Conservation (phyloP, 1,284 basidiomycete genomes). For the Pisolithus thermaeus region DNA sequence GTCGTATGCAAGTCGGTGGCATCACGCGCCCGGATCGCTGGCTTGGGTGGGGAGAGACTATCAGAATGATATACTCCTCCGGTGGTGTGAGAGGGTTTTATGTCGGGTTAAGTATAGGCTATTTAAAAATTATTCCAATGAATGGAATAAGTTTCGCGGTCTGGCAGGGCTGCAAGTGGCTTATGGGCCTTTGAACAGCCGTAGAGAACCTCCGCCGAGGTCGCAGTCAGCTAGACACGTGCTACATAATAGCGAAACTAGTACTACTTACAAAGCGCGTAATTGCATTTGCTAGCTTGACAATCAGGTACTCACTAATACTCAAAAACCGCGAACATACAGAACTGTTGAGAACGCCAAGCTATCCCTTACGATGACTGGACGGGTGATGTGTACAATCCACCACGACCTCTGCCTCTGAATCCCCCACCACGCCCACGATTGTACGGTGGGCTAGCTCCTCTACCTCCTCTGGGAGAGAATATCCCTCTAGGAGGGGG, state of each 20-base stretch:
- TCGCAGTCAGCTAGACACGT: no score
- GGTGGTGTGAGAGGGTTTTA: constrained; percentile 88
- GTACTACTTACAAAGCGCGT: no score
- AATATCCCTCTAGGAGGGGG: constrained; percentile 12
- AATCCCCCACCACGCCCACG: constrained; percentile 39
- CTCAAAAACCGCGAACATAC: not conserved
- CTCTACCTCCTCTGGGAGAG: constrained; percentile 29
- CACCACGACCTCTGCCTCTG: constrained; percentile 42
- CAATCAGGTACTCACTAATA: no score
- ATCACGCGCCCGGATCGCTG: constrained; percentile 71
- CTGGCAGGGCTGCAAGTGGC: constrained; percentile 68
- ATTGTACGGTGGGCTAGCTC: constrained; percentile 27
- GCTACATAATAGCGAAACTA: no score
- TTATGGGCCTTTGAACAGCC: constrained; percentile 34
- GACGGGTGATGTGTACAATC: not conserved
- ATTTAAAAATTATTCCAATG: constrained; percentile 97
- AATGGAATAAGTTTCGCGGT: constrained; percentile 77
- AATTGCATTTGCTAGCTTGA: no score
- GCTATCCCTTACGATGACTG: constrained; percentile 4
- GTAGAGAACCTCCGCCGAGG: no score
- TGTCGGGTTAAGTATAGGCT: constrained; percentile 90
- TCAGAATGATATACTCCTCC: constrained; percentile 59
- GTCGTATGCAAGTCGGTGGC: constrained; percentile 96
- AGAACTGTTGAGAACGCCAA: not conserved
- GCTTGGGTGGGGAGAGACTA: constrained; percentile 78